phyloP scores from a whole-genome alignment of 1,139 yeast species.

The Yamadazyma diddensiae region DNA sequence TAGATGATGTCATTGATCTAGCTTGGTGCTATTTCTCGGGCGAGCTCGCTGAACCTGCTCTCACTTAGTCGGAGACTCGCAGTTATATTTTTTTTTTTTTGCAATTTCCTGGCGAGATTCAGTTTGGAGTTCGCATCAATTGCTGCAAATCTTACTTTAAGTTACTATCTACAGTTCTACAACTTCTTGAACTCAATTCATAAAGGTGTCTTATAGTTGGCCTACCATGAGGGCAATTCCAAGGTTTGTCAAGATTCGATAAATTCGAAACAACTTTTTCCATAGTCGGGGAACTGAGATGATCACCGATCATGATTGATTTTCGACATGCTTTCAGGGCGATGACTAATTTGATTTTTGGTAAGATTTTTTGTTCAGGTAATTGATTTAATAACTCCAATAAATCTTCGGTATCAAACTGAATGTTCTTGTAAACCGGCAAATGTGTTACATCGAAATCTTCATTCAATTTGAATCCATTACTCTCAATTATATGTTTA shows the following conservation, averaged over 20 bases:
- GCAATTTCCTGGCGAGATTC: too few species aligned
- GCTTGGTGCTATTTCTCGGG: too few species aligned
- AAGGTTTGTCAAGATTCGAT: conserved; percentile 79
- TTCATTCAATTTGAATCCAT: conserved; percentile 66
- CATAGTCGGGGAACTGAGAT: conserved; percentile 62
- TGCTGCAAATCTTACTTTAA: too few species aligned
- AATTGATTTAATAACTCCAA: conserved; percentile 61
- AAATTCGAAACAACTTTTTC: conserved; percentile 60
- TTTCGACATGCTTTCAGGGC: conserved; percentile 95
- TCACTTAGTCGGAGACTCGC: too few species aligned
- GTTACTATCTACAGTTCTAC: too few species aligned
- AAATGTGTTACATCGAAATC: conserved; percentile 45
- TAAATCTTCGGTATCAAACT: conserved; percentile 67
- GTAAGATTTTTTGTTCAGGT: conserved; percentile 15
- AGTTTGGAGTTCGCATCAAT: too few species aligned
- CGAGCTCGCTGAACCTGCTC: too few species aligned
- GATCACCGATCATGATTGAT: conserved; percentile 90
- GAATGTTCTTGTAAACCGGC: conserved; percentile 70
- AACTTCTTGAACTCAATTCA: too few species aligned
- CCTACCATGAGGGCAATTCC: conserved; percentile 99
- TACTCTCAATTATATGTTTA: conserved; percentile 52
- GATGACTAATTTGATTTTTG: conserved; percentile 76
- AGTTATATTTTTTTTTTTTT: too few species aligned
- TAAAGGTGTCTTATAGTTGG: conserved; percentile 92
- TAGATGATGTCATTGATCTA: too few species aligned